These are phyloP conservation scores for Euphorbia pulcherrima DNA, from an alignment of 345 rosid genomes.

Conservation along the genomic window DNA sequence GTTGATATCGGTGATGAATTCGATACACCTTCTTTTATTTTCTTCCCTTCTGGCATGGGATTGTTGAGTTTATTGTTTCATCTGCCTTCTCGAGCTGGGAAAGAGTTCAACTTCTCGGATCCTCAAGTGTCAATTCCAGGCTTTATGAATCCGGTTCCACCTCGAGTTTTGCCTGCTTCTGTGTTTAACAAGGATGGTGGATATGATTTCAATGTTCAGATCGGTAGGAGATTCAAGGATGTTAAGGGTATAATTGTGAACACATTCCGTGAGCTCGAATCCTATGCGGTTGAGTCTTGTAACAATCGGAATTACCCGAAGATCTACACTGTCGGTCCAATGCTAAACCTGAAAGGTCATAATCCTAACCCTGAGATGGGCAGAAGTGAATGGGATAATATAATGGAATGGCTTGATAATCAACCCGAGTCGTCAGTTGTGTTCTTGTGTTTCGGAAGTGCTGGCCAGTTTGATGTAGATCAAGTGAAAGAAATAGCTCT, in stretches of 20 bases:
- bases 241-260: constrained; percentile 16
- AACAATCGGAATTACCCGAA: background rate
- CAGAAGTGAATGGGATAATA: background rate
- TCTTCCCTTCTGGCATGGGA: constrained; percentile 10
- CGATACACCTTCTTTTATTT: constrained; percentile 19
- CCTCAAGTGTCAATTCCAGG: constrained; percentile 15
- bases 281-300: background rate
- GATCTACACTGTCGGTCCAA: constrained; percentile 4
- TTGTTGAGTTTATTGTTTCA: constrained; percentile 18
- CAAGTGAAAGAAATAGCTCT: constrained; percentile 24
- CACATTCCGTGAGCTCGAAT: constrained; percentile 13
- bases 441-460: constrained; percentile 27
- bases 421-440: constrained; percentile 22
- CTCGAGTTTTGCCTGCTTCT: background rate
- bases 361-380: constrained; percentile 6
- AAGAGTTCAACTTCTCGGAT: constrained; percentile 5
- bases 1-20: constrained; percentile 22
- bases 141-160: constrained; percentile 4
- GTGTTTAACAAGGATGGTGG: constrained; percentile 12
- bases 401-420: constrained; percentile 6
- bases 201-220: background rate
- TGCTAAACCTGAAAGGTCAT: constrained; percentile 11
- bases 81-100: constrained; percentile 10
- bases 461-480: constrained; percentile 10
- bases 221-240: constrained; percentile 4